Evolutionary conservation across 306 rosid genomes (phyloP).

Genomic region (Senna siamea): DNA sequence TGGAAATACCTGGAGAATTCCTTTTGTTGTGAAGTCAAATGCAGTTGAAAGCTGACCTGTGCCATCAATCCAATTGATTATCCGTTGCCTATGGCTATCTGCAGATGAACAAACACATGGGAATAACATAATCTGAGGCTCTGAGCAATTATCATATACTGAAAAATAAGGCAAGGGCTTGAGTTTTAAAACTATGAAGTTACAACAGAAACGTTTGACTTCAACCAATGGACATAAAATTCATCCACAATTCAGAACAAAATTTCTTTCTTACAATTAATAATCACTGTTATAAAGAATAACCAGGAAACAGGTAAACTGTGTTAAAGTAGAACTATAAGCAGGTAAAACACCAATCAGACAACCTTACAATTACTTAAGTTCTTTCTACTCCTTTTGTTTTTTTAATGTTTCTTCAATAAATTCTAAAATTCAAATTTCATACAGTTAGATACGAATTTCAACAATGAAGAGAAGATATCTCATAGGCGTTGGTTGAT

Average conservation of each 20-base stretch:
- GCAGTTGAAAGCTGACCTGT: constrained; percentile 88
- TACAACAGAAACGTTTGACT: not conserved
- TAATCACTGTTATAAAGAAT: not conserved
- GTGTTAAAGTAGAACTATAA: not conserved
- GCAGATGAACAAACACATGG: constrained; percentile 30
- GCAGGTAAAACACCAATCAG: constrained; percentile 5
- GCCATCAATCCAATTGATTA: constrained; percentile 82
- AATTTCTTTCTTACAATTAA: not conserved
- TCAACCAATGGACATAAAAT: not conserved
- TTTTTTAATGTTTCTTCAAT: not conserved
- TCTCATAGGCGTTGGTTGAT: not conserved
- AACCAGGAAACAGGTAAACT: not conserved
- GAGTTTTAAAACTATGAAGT: not conserved
- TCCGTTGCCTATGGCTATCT: constrained; percentile 87
- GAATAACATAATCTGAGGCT: not conserved
- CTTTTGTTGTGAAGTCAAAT: constrained; percentile 97
- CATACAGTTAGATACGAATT: not conserved
- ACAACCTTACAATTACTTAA: too few relatives aligned
- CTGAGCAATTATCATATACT: not conserved
- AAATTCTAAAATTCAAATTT: constrained; percentile 4
- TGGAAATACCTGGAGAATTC: constrained; percentile 81
- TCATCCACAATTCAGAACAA: too few relatives aligned
- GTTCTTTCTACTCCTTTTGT: not conserved
- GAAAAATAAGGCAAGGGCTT: not conserved
- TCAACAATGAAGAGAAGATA: not conserved